phyloP scores from a whole-genome alignment of 495 filamentous ascomycete genomes.

The Cercophora samala region DNA sequence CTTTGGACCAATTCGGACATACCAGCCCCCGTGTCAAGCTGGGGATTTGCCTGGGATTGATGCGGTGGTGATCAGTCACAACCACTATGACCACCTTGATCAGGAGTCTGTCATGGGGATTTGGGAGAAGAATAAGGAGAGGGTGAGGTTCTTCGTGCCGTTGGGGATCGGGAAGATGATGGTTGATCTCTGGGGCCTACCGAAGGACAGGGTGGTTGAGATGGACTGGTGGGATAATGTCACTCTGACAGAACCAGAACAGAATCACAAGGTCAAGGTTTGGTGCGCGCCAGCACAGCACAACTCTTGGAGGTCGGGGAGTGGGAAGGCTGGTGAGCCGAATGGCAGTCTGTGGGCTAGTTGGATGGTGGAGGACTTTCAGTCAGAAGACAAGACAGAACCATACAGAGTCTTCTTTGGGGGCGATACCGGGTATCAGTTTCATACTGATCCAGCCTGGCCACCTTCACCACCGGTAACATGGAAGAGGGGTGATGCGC shows the following conservation, averaged over 20 bases:
- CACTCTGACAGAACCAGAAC: slow-evolving; percentile 19
- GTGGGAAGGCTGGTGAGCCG: slow-evolving; percentile 32
- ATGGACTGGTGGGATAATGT: slow-evolving; percentile 53
- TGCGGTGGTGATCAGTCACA: slow-evolving; percentile 49
- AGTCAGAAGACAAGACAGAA: neutral
- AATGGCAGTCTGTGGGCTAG: slow-evolving; percentile 45
- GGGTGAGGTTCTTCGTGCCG: slow-evolving; percentile 44
- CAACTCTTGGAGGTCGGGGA: slow-evolving; percentile 36
- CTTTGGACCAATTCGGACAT: slow-evolving; percentile 50
- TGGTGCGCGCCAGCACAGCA: slow-evolving; percentile 47
- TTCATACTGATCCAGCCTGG: slow-evolving; percentile 28
- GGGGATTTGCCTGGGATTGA: slow-evolving; percentile 50
- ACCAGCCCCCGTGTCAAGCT: slow-evolving; percentile 47
- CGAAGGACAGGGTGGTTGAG: slow-evolving; percentile 41
- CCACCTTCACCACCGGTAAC: slow-evolving; percentile 21
- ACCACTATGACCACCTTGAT: slow-evolving; percentile 56
- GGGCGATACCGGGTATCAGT: slow-evolving; percentile 36
- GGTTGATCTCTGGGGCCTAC: slow-evolving; percentile 41
- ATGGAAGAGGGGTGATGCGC: neutral
- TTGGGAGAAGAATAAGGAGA: slow-evolving; percentile 29
- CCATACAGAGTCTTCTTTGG: slow-evolving; percentile 26
- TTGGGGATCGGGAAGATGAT: slow-evolving; percentile 37
- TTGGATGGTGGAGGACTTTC: slow-evolving; percentile 44
- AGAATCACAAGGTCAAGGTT: slow-evolving; percentile 34
- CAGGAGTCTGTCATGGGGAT: slow-evolving; percentile 38